These are phyloP conservation scores for Talaromyces wortmannii DNA, from an alignment of 495 filamentous ascomycete genomes.

Conservation along the genomic window DNA sequence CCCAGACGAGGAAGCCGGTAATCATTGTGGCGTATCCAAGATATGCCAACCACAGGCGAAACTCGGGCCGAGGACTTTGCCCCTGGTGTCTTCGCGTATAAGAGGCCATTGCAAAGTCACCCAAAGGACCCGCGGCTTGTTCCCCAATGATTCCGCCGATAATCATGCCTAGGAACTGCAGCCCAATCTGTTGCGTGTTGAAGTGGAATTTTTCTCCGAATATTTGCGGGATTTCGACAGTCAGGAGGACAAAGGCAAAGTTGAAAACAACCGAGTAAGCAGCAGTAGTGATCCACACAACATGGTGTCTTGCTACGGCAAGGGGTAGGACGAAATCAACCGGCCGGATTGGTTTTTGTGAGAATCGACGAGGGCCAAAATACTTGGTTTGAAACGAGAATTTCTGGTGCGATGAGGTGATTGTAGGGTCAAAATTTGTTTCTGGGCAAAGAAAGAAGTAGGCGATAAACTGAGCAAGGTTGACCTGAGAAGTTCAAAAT, in stretches of 20 bases:
- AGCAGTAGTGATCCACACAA: conserved; percentile 10
- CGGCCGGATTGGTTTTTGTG: not conserved
- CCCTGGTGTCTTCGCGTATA: not conserved
- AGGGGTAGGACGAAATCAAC: not conserved
- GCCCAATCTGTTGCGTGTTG: conserved; percentile 23
- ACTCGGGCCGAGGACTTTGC: conserved; percentile 8
- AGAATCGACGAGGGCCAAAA: not conserved
- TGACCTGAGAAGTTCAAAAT: conserved; percentile 4
- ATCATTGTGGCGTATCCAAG: conserved; percentile 20
- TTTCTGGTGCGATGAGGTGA: not conserved
- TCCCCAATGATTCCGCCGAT: conserved; percentile 28
- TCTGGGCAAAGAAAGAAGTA: conserved; percentile 21
- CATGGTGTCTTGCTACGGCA: not conserved
- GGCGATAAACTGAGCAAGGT: conserved; percentile 18
- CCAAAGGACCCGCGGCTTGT: conserved; percentile 21
- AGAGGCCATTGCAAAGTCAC: not conserved
- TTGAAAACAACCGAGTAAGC: conserved; percentile 24
- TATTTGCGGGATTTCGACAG: conserved; percentile 24
- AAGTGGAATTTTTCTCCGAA: conserved; percentile 25
- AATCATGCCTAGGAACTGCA: conserved; percentile 29
- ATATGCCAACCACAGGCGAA: conserved; percentile 29
- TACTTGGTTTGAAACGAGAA: not conserved
- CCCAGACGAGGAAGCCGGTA: conserved; percentile 21
- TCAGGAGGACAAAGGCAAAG: conserved; percentile 21
- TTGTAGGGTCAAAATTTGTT: not conserved